Evolutionary conservation across 2,329 filamentous ascomycete genomes (phyloP).

Genomic region (Apiospora sp.): DNA sequence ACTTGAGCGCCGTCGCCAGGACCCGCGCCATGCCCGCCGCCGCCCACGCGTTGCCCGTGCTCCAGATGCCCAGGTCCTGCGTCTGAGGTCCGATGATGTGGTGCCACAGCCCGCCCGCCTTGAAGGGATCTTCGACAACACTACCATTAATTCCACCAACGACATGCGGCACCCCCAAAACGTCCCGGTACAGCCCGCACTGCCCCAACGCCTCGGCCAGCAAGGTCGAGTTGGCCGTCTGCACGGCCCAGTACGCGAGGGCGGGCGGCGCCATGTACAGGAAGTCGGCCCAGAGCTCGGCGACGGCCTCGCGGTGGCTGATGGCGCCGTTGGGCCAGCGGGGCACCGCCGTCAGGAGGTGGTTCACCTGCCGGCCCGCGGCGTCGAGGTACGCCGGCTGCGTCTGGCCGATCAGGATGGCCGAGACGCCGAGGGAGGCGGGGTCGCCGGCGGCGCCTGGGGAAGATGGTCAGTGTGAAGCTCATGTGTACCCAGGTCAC

Average conservation of each 20-base stretch:
- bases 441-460: slow-evolving; percentile 52
- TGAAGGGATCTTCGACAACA: background rate
- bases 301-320: slow-evolving; percentile 51
- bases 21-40: slow-evolving; percentile 55
- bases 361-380: slow-evolving; percentile 49
- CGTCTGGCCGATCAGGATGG: slow-evolving; percentile 51
- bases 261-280: slow-evolving; percentile 59
- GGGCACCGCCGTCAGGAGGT: slow-evolving; percentile 49
- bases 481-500: background rate
- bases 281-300: slow-evolving; percentile 58
- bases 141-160: too few species aligned
- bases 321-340: slow-evolving; percentile 55
- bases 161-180: slow-evolving; percentile 42
- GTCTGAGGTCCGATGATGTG: slow-evolving; percentile 51
- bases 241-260: slow-evolving; percentile 54
- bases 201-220: slow-evolving; percentile 49
- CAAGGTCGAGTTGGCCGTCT: slow-evolving; percentile 43
- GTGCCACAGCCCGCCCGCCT: slow-evolving; percentile 46
- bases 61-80: slow-evolving; percentile 51
- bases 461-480: background rate
- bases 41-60: slow-evolving; percentile 57
- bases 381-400: slow-evolving; percentile 45
- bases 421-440: slow-evolving; percentile 52
- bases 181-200: slow-evolving; percentile 49
- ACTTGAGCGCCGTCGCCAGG: slow-evolving; percentile 48